Evolutionary conservation across 139 green algal genomes (phyloP), one percentile per base, ranked within the genome.

Genomic region (Haematococcus sp.): DNA sequence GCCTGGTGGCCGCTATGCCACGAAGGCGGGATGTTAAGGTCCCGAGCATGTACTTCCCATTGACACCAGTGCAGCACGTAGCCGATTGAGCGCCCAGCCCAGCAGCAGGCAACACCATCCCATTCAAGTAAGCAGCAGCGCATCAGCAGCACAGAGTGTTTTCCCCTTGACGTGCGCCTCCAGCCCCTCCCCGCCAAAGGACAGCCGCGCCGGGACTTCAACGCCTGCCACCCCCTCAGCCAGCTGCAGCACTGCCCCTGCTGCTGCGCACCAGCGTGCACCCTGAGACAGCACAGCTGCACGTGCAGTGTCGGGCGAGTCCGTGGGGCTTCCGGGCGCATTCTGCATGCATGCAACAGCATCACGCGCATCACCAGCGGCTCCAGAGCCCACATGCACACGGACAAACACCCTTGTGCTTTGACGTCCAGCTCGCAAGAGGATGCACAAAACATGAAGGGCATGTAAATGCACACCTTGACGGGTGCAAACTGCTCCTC

Each of bases 271-370:
- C 84, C 84, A 89, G 31, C 81, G 44, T 13, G 66, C 74, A 58
- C 96, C 90, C 71, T 96, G 84, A 2, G 68, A 61, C 58, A 98
- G 70, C 40, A 97, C 56, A 2, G 83, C 84, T 0, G 74, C 72
- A 0, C 94, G 74, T 5, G 94, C 94, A 2, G 91, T 96, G 61
- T 95, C 90, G 4, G 94, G 94, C 0, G 84, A 92, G 83, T 98
- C 94, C 16, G 63, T 67, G 1, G 77, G 76, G 3, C 75, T 72
- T 1, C 90, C 93, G 27, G 80, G 76, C 11, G 88, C 92, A 54
- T 96, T 98, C 81, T 97, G 97, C n/a, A 97, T 84, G 2, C 89
- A 90, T 11, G 89, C 85, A 89, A 96, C 94, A 25, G 19, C 32
- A 69, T 7, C 16, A 22, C 19, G 33, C 23, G 13, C 17, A 54